Evolutionary conservation across 2,329 filamentous ascomycete species (phyloP).

Genomic region (Diaporthe sp.): DNA sequence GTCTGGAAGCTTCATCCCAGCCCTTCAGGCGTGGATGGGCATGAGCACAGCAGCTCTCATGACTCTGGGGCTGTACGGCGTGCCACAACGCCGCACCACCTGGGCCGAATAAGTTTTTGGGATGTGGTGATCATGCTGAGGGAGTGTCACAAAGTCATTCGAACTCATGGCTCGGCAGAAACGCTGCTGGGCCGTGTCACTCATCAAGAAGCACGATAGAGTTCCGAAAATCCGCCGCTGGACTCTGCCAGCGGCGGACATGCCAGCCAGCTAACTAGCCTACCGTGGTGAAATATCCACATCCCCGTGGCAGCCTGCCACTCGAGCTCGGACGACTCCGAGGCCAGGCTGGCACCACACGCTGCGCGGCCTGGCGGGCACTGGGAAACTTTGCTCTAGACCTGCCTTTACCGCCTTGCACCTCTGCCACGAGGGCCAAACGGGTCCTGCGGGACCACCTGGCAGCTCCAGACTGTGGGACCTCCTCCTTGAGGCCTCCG

Average conservation of each 20-base stretch:
- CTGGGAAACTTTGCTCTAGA: neutral
- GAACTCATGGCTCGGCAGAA: neutral
- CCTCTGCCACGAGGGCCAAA: neutral
- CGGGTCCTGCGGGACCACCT: constrained; percentile 23
- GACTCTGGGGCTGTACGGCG: neutral
- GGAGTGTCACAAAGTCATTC: neutral
- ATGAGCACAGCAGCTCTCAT: neutral
- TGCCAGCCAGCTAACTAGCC: neutral
- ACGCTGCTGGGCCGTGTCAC: neutral
- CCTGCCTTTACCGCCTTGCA: neutral
- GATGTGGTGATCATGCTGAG: neutral
- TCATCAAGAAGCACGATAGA: neutral
- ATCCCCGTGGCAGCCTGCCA: neutral
- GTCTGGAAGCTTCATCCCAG: constrained; percentile 17
- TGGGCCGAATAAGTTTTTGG: neutral
- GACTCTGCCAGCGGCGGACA: neutral
- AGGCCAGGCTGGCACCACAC: constrained; percentile 12
- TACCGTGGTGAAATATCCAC: neutral
- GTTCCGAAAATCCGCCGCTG: neutral
- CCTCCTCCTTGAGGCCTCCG: neutral
- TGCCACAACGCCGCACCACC: neutral
- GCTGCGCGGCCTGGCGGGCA: neutral
- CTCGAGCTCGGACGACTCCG: constrained; percentile 4
- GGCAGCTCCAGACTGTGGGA: constrained; percentile 5
- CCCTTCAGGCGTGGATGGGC: neutral